Evolutionary conservation across 1,139 yeast species (phyloP), one percentile per base, ranked within the genome.

Genomic region (Zygosaccharomyces pseudobailii): DNA sequence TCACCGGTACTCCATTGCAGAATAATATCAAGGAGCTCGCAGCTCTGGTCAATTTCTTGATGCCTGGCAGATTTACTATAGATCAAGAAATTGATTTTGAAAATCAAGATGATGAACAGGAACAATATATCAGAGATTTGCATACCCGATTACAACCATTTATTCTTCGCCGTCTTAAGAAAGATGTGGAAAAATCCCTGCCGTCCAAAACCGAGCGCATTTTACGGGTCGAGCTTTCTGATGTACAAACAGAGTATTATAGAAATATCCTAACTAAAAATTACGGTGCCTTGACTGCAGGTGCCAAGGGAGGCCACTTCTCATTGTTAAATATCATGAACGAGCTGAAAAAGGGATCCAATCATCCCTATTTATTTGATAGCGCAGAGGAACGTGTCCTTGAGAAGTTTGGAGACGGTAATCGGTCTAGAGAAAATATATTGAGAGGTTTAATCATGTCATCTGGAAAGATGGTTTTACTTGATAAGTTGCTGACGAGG

Each of bases 1-100:
- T 94, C 56, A 94, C 99, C 4, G 99, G 99, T 70, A 94, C 99
- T 1, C 99, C 99, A 3, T 75, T 92, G 55, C 99, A 92, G 66
- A 94, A 94, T 64, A 94, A 92, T 65, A 84, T 94, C 58, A 87
- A 88, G 61, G 99, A 94, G 68, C 75, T 94, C 56, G 96, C 96
- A 1, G 97, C 99, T 0, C 75, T 94, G 54, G 89, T 95, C 48
- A 87, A 92, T 65, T 94, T 94, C 66, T 74, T 94, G 62, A 89
- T 89, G 96, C 98, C 98, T 1, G 97, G 98, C 0, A 82, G 81
- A 58, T 82, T 90, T 57, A 75, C 75, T 50, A 90, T 94, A 57
- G 96, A 90, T 53, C 95, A 87, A 66, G 97, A 89, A 65, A 90
- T 92, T 65, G 97, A 92, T 69, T 89, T 88, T 64, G 97, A 90